Evolutionary conservation across 306 rosid genomes (phyloP).

Genomic region (Cotoneaster glaucophyllus): DNA sequence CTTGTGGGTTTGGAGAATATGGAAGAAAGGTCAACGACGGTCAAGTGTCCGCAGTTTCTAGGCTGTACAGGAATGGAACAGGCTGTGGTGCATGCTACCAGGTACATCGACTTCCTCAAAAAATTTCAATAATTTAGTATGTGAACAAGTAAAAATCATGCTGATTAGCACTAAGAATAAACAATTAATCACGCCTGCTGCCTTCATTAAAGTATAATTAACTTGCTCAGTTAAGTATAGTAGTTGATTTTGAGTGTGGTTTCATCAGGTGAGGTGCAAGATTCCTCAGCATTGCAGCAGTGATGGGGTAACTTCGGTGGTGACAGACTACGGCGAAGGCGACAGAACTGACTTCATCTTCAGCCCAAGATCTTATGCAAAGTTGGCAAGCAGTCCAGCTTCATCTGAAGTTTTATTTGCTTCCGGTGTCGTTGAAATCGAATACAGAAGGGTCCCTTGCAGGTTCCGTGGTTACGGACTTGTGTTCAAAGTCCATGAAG

Average conservation of each 20-base stretch:
- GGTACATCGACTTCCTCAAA: constrained; percentile 20
- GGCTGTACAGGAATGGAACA: constrained; percentile 60
- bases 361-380: constrained; percentile 33
- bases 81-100: constrained; percentile 92
- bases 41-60: constrained; percentile 61
- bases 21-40: constrained; percentile 78
- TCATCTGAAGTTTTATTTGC: constrained; percentile 20
- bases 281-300: constrained; percentile 27
- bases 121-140: not conserved
- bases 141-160: not conserved
- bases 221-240: not conserved
- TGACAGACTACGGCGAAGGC: constrained; percentile 53
- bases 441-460: constrained; percentile 51
- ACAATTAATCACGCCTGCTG: not conserved
- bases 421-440: constrained; percentile 43
- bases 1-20: constrained; percentile 77
- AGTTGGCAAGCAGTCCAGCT: constrained; percentile 22
- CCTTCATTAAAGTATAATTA: not conserved
- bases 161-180: not conserved
- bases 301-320: constrained; percentile 35
- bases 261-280: constrained; percentile 45
- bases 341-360: constrained; percentile 52
- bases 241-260: not conserved
- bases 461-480: constrained; percentile 35
- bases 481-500: constrained; percentile 40